A percentile compares a stretch with the other conserved stretches of the same genome.
These are phyloP conservation scores for Orobanche coerulescens DNA, from an alignment of 257 asterid species.

Conservation along the genomic window DNA sequence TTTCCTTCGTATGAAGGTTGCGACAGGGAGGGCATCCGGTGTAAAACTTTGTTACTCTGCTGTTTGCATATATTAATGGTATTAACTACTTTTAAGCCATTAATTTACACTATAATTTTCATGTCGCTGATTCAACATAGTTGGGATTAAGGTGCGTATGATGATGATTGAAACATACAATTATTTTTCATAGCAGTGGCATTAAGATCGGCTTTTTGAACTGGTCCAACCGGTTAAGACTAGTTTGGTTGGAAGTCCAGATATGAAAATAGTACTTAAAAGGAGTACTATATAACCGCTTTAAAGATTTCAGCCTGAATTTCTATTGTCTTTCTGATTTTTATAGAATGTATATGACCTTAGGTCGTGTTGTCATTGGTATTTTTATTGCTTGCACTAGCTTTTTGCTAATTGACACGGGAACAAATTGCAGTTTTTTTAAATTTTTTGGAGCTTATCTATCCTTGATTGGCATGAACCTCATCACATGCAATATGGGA, in stretches of 20 bases:
- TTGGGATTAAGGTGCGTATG: too few relatives aligned
- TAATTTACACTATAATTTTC: too few relatives aligned
- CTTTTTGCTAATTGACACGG: background rate
- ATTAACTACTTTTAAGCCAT: too few relatives aligned
- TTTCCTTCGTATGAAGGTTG: too few relatives aligned
- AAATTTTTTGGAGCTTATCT: background rate
- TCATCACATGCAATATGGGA: background rate
- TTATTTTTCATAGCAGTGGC: background rate
- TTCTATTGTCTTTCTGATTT: background rate
- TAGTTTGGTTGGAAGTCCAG: background rate
- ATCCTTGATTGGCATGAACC: conserved; percentile 9
- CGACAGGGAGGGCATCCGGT: too few relatives aligned
- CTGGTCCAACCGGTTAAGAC: background rate
- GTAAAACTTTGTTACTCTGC: too few relatives aligned
- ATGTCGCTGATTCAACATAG: too few relatives aligned
- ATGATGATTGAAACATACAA: background rate
- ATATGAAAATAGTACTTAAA: background rate
- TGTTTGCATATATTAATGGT: too few relatives aligned
- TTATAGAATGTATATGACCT: background rate
- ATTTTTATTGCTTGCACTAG: background rate
- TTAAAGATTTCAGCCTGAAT: background rate
- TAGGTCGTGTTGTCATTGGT: too few relatives aligned
- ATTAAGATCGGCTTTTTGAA: background rate
- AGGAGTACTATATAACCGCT: background rate
- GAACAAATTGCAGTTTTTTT: background rate